Percentiles rank a stretch among this genome's conserved stretches.
Evolutionary conservation across 176 grass and related monocot species (phyloP).

Genomic region (Coix lacrymajobi): DNA sequence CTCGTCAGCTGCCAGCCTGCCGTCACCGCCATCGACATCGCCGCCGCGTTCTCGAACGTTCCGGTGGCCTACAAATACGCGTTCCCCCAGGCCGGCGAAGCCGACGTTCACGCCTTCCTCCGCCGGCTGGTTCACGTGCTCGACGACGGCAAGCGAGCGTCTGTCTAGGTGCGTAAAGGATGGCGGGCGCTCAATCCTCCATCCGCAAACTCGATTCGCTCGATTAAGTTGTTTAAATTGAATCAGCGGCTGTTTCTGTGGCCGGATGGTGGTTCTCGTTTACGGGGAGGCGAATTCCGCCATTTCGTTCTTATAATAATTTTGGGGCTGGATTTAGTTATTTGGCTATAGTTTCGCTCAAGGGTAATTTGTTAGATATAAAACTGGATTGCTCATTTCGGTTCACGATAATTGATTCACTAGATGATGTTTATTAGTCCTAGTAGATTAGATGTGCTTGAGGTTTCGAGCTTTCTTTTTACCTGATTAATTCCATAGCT

Average conservation of each 20-base stretch:
- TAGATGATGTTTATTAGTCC: background rate
- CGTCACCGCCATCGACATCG: background rate
- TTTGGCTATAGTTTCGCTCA: background rate
- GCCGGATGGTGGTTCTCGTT: background rate
- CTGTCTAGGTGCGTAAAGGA: background rate
- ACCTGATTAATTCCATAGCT: background rate
- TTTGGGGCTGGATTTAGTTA: background rate
- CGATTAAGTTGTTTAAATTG: background rate
- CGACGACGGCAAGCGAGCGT: background rate
- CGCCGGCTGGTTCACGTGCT: background rate
- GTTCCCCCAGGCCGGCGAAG: background rate
- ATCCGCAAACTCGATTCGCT: background rate
- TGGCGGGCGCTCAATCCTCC: background rate
- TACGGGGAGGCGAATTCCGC: background rate
- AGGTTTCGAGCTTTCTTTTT: background rate
- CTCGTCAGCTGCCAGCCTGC: background rate
- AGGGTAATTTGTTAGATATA: background rate
- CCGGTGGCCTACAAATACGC: background rate
- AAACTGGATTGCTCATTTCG: background rate
- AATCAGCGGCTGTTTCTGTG: background rate
- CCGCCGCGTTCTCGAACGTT: slow-evolving; percentile 21
- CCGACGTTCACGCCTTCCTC: background rate
- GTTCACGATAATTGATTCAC: background rate
- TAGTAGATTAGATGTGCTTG: background rate
- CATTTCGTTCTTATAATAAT: background rate